Base-by-base conservation (phyloP, 768 basidiomycete species). In the Hericium rajendrae region DNA sequence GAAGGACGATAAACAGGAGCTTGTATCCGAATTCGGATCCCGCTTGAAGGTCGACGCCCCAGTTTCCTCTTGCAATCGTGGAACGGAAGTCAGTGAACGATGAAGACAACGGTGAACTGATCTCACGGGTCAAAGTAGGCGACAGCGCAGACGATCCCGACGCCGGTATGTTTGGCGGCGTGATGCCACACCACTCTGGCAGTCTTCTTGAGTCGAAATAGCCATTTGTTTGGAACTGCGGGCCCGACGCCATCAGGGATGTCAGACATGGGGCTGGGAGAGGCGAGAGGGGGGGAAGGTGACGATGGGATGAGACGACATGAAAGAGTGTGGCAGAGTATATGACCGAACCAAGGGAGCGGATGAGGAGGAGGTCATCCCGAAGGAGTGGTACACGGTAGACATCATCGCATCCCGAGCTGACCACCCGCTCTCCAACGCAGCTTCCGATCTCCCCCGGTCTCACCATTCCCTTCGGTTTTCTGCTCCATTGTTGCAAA, bases 21-120 rank as follows among this genome's bases (percentile, higher is more conserved):
- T 80, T 81, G 71, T 95, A 97, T 1, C 94, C 93, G 67, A 80
- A 94, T 58, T 84, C 69, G 18, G 88, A 87, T 9, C 92, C 92
- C 1, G 92, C 92, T 70, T 91, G 86, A 6, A 94, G 73, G 72
- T 94, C 92, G 15, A 93, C 91, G 16, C 86, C 83, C 92, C 91
- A 94, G 66, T 94, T 94, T 28, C 91, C 89, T 20, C 60, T 51
- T 51, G 51, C 53, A 38, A 9, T 2, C 22, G 49, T 20, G 40
- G 16, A 24, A 28, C 40, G 37, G 38, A 38, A 54, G 46, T 48
- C 39, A 48, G 57, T 24, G 49, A 59, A 48, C 11, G 18, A 10
- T 52, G 10, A 20, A 20, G 48, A 3, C 43, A 13, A 52, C 48
- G 54, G n/a, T 54, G 38, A n/a, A 26, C 37, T 26, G 16, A 22